A percentile compares a stretch with the other conserved stretches of the same genome.
phyloP scores from a whole-genome alignment of 345 rosid species.

The Brassica carinata region DNA sequence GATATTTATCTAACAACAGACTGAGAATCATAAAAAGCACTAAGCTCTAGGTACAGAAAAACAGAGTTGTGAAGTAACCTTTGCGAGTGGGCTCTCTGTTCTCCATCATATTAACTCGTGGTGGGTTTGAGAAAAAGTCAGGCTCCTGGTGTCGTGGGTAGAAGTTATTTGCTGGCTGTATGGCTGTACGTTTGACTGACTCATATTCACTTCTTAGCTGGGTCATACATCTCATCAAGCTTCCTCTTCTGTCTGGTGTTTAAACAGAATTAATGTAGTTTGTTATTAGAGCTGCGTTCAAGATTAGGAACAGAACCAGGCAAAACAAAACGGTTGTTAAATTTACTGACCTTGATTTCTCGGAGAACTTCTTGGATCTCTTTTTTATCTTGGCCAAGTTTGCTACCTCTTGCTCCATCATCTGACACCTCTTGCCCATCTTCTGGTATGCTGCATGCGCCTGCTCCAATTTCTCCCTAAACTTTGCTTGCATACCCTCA shows the following conservation, averaged over 20 bases:
- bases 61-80: slow-evolving; percentile 53
- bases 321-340: background rate
- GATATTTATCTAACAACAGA: slow-evolving; percentile 42
- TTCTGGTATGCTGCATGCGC: slow-evolving; percentile 89
- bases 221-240: slow-evolving; percentile 98
- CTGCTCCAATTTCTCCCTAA: slow-evolving; percentile 88
- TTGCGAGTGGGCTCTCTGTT: slow-evolving; percentile 59
- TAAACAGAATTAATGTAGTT: slow-evolving; percentile 1
- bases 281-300: slow-evolving; percentile 18
- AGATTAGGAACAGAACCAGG: slow-evolving; percentile 1
- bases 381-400: slow-evolving; percentile 81
- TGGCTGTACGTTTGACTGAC: slow-evolving; percentile 74
- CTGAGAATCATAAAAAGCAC: slow-evolving; percentile 17
- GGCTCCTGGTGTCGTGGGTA: slow-evolving; percentile 64
- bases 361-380: slow-evolving; percentile 95
- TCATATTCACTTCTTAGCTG: slow-evolving; percentile 79
- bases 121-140: slow-evolving; percentile 68
- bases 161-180: slow-evolving; percentile 77
- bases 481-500: slow-evolving; percentile 86
- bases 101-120: slow-evolving; percentile 61
- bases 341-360: slow-evolving; percentile 72
- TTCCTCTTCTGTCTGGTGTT: slow-evolving; percentile 88
- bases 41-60: slow-evolving; percentile 11
- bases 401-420: slow-evolving; percentile 91
- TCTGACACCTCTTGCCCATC: slow-evolving; percentile 81